Percentiles rank a stretch among this genome's conserved stretches.
Evolutionary conservation across 2,329 filamentous ascomycete species (phyloP).

Genomic region (Neodidymelliopsis sp.): DNA sequence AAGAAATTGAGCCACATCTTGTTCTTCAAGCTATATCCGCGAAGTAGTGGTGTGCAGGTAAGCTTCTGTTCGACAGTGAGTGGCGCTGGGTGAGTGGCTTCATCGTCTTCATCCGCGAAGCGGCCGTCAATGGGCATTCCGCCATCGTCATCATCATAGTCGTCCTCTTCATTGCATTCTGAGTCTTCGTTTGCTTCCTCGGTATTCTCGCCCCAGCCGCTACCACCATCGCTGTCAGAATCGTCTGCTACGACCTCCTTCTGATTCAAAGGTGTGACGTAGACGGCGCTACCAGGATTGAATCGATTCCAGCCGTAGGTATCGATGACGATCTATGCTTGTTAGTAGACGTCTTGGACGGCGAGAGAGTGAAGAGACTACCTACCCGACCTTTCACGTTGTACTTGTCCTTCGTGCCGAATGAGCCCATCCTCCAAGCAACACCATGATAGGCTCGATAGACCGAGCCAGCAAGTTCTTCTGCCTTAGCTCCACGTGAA

Average conservation of each 20-base stretch:
- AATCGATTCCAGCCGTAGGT: slow-evolving; percentile 61
- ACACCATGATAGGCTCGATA: slow-evolving; percentile 80
- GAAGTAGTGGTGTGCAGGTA: slow-evolving; percentile 79
- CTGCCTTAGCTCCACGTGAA: slow-evolving; percentile 82
- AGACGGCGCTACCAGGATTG: slow-evolving; percentile 53
- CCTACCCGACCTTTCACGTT: slow-evolving; percentile 20
- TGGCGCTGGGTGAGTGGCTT: slow-evolving; percentile 49
- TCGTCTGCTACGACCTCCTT: slow-evolving; percentile 27
- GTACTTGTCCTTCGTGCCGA: slow-evolving; percentile 41
- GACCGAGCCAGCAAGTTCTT: slow-evolving; percentile 76
- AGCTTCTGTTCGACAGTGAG: slow-evolving; percentile 83
- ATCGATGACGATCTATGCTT: slow-evolving; percentile 59
- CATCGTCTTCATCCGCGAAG: slow-evolving; percentile 22
- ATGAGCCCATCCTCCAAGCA: slow-evolving; percentile 36
- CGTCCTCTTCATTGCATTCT: slow-evolving; percentile 6
- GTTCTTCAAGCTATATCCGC: slow-evolving; percentile 85
- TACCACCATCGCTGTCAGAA: slow-evolving; percentile 20
- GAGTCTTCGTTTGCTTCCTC: slow-evolving; percentile 41
- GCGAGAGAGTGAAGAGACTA: slow-evolving; percentile 35
- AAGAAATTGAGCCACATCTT: slow-evolving; percentile 90
- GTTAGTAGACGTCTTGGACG: slow-evolving; percentile 44
- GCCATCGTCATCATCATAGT: slow-evolving; percentile 17
- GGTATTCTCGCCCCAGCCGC: slow-evolving; percentile 23
- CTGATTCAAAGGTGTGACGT: slow-evolving; percentile 46
- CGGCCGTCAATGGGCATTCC: slow-evolving; percentile 19